These are phyloP conservation scores for Zygotorulaspora sp. DNA, from an alignment of 805 yeast species.

Conservation along the genomic window DNA sequence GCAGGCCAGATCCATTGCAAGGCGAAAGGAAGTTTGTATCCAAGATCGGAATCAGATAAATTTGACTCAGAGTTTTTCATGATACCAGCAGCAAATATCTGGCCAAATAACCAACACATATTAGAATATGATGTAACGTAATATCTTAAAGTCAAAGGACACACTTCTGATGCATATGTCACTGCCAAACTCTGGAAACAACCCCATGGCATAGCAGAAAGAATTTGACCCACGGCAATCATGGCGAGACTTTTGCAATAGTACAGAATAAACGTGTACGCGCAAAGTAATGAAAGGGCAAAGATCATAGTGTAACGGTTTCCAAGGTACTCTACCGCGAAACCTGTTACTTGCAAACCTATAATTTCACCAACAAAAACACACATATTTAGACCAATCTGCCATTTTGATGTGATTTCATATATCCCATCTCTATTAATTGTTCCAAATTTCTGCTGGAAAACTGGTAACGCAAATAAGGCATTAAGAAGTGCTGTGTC, in stretches of 20 bases:
- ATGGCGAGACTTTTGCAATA: conserved; percentile 41
- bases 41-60: conserved; percentile 31
- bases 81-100: conserved; percentile 51
- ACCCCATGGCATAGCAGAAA: conserved; percentile 52
- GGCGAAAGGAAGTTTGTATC: conserved; percentile 53
- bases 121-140: conserved; percentile 49
- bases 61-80: conserved; percentile 35
- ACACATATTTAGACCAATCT: conserved; percentile 34
- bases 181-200: conserved; percentile 48
- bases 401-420: conserved; percentile 42
- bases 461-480: conserved; percentile 45
- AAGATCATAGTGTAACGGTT: conserved; percentile 39
- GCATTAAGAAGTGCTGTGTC: conserved; percentile 41
- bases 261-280: conserved; percentile 44
- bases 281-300: conserved; percentile 32
- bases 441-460: conserved; percentile 41
- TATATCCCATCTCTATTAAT: conserved; percentile 26
- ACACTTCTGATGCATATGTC: conserved; percentile 54
- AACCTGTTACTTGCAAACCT: conserved; percentile 45
- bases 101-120: conserved; percentile 55
- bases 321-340: conserved; percentile 44
- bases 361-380: conserved; percentile 40
- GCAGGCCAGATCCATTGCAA: conserved; percentile 59
- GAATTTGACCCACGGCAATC: conserved; percentile 42
- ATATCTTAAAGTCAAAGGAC: conserved; percentile 48